These are phyloP conservation scores for Globisporangium cederbergense DNA, from an alignment of 352 stramenopile genomes.

Conservation along the genomic window DNA sequence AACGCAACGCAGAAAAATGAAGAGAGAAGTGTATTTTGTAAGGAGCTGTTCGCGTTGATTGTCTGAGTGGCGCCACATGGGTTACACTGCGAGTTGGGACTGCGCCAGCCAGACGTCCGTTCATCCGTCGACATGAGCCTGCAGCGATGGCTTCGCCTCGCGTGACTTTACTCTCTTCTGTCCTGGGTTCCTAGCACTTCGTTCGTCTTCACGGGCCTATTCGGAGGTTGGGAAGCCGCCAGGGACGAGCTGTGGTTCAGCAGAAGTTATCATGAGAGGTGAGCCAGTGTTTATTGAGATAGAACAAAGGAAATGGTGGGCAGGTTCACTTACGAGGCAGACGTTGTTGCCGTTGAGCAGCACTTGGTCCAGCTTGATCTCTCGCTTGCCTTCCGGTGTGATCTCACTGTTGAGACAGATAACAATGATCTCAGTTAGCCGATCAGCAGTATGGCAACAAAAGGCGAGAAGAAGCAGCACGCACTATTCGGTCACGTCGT, in stretches of 20 bases:
- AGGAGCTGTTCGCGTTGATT: background rate
- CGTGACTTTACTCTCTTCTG: background rate
- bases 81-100: background rate
- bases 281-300: background rate
- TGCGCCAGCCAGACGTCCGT: background rate
- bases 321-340: slow-evolving; percentile 66
- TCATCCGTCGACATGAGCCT: background rate
- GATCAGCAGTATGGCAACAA: background rate
- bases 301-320: too few relatives aligned
- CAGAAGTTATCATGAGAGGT: background rate
- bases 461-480: slow-evolving; percentile 19
- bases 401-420: slow-evolving; percentile 52
- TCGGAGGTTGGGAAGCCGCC: slow-evolving; percentile 56
- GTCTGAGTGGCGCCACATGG: background rate
- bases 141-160: too few relatives aligned
- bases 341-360: slow-evolving; percentile 99
- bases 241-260: slow-evolving; percentile 58
- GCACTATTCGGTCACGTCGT: slow-evolving; percentile 95
- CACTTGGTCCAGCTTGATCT: slow-evolving; percentile 92
- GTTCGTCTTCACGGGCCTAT: slow-evolving; percentile 11
- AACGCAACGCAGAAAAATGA: slow-evolving; percentile 5
- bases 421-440: background rate
- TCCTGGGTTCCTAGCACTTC: background rate
- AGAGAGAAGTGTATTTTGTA: slow-evolving; percentile 11
- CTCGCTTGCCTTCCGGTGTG: slow-evolving; percentile 83